These are phyloP conservation scores for Ophiocordyceps robertsii DNA, from an alignment of 2,329 filamentous ascomycete species.

Conservation along the genomic window DNA sequence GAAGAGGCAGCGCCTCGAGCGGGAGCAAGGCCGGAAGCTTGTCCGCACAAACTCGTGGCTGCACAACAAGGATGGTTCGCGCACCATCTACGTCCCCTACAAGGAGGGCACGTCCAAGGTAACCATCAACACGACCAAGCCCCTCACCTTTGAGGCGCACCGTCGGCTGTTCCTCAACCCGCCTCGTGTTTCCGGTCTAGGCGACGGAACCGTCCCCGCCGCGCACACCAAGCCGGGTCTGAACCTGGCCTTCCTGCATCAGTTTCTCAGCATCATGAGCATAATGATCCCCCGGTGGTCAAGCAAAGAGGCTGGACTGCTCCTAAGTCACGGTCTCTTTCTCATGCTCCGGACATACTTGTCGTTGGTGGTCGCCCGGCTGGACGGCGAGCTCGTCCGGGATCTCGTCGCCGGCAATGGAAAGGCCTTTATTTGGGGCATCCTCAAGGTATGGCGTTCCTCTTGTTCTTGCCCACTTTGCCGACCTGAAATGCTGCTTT, in stretches of 20 bases:
- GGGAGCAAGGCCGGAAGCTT: conserved; percentile 68
- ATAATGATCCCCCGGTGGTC: conserved; percentile 96
- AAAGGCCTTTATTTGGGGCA: conserved; percentile 73
- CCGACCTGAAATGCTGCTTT: neutral
- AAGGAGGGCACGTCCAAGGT: conserved; percentile 81
- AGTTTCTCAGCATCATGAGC: conserved; percentile 89
- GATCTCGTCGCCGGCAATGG: conserved; percentile 94
- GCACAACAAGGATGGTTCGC: conserved; percentile 84
- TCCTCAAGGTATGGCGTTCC: conserved; percentile 49
- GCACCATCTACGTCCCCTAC: conserved; percentile 91
- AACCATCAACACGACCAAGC: conserved; percentile 78
- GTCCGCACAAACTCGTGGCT: conserved; percentile 86
- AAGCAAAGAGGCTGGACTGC: conserved; percentile 85
- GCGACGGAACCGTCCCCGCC: conserved; percentile 65
- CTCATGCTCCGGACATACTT: conserved; percentile 87
- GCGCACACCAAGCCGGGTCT: conserved; percentile 85
- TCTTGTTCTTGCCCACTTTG: neutral
- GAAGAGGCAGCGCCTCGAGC: conserved; percentile 59
- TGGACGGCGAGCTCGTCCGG: conserved; percentile 92
- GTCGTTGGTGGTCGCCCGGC: conserved; percentile 77
- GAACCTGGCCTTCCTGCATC: conserved; percentile 90
- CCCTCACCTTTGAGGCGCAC: conserved; percentile 92
- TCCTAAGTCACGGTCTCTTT: conserved; percentile 81
- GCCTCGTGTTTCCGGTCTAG: conserved; percentile 66
- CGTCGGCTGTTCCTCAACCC: conserved; percentile 85